Conservation (phyloP, 257 asterid species). For the Solanum lignicaule region DNA sequence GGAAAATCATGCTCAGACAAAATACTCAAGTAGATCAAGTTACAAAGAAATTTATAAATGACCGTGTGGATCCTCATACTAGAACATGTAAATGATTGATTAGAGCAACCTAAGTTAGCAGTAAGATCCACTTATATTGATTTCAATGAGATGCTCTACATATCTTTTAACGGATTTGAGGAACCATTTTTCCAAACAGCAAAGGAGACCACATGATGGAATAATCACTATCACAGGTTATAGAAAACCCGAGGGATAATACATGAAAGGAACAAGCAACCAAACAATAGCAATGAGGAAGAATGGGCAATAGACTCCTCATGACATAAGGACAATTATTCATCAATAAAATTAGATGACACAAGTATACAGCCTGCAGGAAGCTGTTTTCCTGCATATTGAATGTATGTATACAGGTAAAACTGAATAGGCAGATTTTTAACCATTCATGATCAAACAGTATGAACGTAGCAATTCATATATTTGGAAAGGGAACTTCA, state of each 20-base stretch:
- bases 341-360: background rate
- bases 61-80: background rate
- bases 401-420: background rate
- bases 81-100: background rate
- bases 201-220: background rate
- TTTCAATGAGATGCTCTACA: background rate
- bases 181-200: background rate
- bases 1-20: background rate
- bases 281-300: background rate
- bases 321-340: background rate
- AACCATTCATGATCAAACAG: background rate
- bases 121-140: background rate
- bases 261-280: background rate
- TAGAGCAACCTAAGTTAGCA: background rate
- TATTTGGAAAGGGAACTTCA: background rate
- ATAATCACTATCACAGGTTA: background rate
- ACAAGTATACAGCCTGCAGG: background rate
- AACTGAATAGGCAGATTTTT: background rate
- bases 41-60: background rate
- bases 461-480: background rate
- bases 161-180: background rate
- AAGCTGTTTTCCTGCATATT: background rate
- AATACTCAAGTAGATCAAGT: background rate
- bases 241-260: background rate
- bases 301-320: background rate